Percentiles rank a stretch among this genome's conserved stretches.
phyloP scores from a whole-genome alignment of 75 land plant genomes.

The Isoetes taiwanensis region DNA sequence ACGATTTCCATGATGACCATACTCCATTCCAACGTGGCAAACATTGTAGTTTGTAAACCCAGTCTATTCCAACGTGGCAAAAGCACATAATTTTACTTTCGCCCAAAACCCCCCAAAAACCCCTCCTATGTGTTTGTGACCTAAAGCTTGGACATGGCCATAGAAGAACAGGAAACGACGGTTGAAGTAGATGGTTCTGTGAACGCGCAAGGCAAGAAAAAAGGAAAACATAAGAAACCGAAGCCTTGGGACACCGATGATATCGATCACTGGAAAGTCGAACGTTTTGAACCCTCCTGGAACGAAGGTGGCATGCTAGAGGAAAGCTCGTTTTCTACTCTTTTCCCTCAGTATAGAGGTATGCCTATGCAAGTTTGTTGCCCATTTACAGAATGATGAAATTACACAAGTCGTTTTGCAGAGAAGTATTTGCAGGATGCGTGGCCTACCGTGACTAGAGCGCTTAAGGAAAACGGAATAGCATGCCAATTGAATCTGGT shows the following conservation, averaged over 20 bases:
- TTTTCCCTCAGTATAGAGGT: slow-evolving; percentile 92
- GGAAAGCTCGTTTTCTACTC: slow-evolving; percentile 69
- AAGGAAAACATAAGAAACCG: slow-evolving; percentile 94
- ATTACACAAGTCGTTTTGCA: slow-evolving; percentile 20
- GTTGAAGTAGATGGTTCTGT: too few species aligned
- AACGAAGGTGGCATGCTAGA: slow-evolving; percentile 79
- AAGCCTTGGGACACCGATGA: slow-evolving; percentile 91
- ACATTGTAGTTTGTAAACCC: too few species aligned
- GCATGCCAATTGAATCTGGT: slow-evolving; percentile 66
- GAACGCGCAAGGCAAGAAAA: slow-evolving; percentile 20
- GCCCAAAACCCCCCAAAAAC: too few species aligned
- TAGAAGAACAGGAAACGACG: too few species aligned
- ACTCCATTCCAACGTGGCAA: too few species aligned
- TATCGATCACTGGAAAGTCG: slow-evolving; percentile 86
- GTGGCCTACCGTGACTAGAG: slow-evolving; percentile 61
- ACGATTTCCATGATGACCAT: too few species aligned
- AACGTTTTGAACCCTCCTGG: slow-evolving; percentile 67
- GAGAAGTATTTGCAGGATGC: slow-evolving; percentile 87
- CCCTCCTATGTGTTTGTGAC: too few species aligned
- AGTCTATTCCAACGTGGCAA: too few species aligned
- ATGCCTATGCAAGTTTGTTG: too few species aligned
- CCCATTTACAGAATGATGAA: too few species aligned
- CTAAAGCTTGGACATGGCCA: too few species aligned
- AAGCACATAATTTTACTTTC: too few species aligned
- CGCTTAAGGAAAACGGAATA: slow-evolving; percentile 64